Evolutionary conservation across 2,329 filamentous ascomycete genomes (phyloP), one percentile per base, ranked within the genome.

Genomic region (Massarina eburnea): DNA sequence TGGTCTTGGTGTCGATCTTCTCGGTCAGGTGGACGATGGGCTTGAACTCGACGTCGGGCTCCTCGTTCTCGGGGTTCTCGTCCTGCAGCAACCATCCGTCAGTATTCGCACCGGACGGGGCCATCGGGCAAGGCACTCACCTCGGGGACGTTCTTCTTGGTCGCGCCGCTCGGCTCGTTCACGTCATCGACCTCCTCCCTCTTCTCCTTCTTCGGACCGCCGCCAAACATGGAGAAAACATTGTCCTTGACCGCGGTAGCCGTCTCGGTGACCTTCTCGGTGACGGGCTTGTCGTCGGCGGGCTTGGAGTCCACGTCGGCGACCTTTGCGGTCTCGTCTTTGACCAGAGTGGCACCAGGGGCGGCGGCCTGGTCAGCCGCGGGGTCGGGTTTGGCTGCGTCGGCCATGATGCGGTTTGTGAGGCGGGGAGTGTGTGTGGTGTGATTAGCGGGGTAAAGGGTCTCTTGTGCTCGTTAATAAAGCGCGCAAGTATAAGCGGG

Each of bases 141-240:
- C 39, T 84, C 83, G 4, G 50, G 56, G 40, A 47, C 52, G n/a
- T n/a, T n/a, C 55, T 68, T 66, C 41, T 54, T 52, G 66, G 79
- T 79, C 71, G 88, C 91, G 64, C 91, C 91, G 57, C 89, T 95
- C 70, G 85, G 89, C 71, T 96, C 91, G 58, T 91, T 91, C 57
- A 90, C 46, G 27, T 70, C 65, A 59, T 88, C 90, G 67, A 89
- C 88, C 24, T 88, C 75, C 48, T 89, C 86, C 52, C 85, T 84
- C 81, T 94, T 95, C 81, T 90, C 91, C 78, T 96, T 97, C 84
- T 95, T 95, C 50, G 89, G 89, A 52, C 94, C 94, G 55, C 94
- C 94, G 62, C 94, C 94, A 70, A 99, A 99, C 94, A 99, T 97
- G 73, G 89, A 92, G 80, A 97, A 97, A 56, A 97, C 89, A 55